A percentile compares a stretch with the other conserved stretches of the same genome.
Conservation (phyloP, 768 basidiomycete genomes). For the Lentinula boryana region DNA sequence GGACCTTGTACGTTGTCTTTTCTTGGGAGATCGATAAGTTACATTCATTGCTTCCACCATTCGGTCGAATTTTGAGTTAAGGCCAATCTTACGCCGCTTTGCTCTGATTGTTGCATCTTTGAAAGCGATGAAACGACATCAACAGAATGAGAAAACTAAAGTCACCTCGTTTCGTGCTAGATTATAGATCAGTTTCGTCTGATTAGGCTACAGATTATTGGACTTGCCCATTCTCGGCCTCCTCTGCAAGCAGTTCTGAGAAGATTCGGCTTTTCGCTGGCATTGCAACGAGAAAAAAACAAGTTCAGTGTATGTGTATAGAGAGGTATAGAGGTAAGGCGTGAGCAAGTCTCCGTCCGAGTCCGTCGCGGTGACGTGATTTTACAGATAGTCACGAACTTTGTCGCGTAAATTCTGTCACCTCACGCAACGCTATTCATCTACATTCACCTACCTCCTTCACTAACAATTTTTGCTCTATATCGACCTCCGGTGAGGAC, state of each 20-base stretch:
- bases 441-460: neutral
- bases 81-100: slow-evolving; percentile 46
- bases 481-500: neutral
- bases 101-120: slow-evolving; percentile 1
- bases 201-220: neutral
- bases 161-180: neutral
- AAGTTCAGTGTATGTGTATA: too few relatives aligned
- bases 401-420: neutral
- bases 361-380: neutral
- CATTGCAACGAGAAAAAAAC: neutral
- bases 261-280: slow-evolving; percentile 3
- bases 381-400: neutral
- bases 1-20: slow-evolving; percentile 28
- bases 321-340: too few relatives aligned
- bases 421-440: neutral
- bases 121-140: neutral
- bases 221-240: neutral
- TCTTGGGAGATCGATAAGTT: slow-evolving; percentile 21
- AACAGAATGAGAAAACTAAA: neutral
- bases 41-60: slow-evolving; percentile 60
- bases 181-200: neutral
- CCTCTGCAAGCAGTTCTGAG: slow-evolving; percentile 5
- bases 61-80: slow-evolving; percentile 58
- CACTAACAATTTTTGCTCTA: neutral
- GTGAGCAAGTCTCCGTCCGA: too few relatives aligned